Evolutionary conservation across 2,329 filamentous ascomycete genomes (phyloP).

Genomic region (Albifimbria verrucaria): DNA sequence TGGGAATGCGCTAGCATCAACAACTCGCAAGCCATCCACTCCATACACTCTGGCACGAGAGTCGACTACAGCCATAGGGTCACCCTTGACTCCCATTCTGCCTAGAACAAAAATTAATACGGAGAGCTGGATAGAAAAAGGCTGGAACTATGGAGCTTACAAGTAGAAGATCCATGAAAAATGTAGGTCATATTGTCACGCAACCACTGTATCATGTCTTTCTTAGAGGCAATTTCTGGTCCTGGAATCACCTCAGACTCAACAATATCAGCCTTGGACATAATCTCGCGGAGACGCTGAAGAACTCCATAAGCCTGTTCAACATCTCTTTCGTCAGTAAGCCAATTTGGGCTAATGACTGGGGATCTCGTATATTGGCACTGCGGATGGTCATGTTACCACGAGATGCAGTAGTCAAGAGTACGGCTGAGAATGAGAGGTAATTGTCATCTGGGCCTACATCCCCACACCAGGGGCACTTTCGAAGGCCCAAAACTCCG

Average conservation of each 20-base stretch:
- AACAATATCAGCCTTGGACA: background rate
- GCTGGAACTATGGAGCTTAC: background rate
- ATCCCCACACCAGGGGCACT: background rate
- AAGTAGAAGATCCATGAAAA: background rate
- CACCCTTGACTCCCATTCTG: background rate
- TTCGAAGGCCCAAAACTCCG: background rate
- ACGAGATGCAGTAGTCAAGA: background rate
- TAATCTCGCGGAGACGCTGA: background rate
- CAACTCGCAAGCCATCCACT: background rate
- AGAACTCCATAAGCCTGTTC: background rate
- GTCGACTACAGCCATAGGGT: slow-evolving; percentile 2
- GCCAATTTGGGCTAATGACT: slow-evolving; percentile 2
- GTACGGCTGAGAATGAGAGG: background rate
- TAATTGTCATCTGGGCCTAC: background rate
- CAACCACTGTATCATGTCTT: background rate
- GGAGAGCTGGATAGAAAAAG: too few species aligned
- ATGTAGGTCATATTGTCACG: background rate
- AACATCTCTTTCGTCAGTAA: background rate
- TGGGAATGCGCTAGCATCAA: slow-evolving; percentile 1
- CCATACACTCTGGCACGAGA: background rate
- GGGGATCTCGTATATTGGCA: slow-evolving; percentile 1
- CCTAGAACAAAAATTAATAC: background rate
- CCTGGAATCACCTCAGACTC: background rate
- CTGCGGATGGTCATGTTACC: slow-evolving; percentile 3
- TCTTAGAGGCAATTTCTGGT: background rate